Conservation (phyloP, 345 rosid species). For the Salix brachista region DNA sequence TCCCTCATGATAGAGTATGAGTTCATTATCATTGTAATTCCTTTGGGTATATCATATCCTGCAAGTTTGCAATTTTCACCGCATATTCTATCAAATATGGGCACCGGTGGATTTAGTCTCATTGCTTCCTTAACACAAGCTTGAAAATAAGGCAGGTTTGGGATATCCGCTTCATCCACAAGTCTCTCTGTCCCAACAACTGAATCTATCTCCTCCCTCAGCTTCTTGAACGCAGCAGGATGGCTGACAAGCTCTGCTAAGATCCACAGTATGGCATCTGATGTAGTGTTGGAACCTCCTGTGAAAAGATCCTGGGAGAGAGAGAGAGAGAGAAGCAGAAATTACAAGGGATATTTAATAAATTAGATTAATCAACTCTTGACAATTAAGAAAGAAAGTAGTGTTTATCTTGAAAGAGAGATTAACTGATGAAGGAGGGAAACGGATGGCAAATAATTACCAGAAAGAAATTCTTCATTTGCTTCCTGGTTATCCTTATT, state of each 20-base stretch:
- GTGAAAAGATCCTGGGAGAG: slow-evolving; percentile 13
- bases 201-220: too few relatives aligned
- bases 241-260: not conserved
- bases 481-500: slow-evolving; percentile 30
- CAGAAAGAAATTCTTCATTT: slow-evolving; percentile 37
- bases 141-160: too few relatives aligned
- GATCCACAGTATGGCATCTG: slow-evolving; percentile 14
- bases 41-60: too few relatives aligned
- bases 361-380: not conserved
- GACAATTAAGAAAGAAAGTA: not conserved
- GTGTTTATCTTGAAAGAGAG: not conserved
- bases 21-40: too few relatives aligned
- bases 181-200: too few relatives aligned
- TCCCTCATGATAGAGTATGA: too few relatives aligned
- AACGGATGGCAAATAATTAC: slow-evolving; percentile 13
- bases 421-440: not conserved
- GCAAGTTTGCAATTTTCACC: too few relatives aligned
- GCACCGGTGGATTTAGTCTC: too few relatives aligned
- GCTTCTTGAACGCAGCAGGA: too few relatives aligned
- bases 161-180: too few relatives aligned
- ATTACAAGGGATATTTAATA: not conserved
- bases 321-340: not conserved
- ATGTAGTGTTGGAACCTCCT: slow-evolving; percentile 18
- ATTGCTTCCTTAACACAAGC: too few relatives aligned
- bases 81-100: too few relatives aligned